Evolutionary conservation across 2,329 filamentous ascomycete genomes (phyloP).

Genomic region (Diplocarpon mali): DNA sequence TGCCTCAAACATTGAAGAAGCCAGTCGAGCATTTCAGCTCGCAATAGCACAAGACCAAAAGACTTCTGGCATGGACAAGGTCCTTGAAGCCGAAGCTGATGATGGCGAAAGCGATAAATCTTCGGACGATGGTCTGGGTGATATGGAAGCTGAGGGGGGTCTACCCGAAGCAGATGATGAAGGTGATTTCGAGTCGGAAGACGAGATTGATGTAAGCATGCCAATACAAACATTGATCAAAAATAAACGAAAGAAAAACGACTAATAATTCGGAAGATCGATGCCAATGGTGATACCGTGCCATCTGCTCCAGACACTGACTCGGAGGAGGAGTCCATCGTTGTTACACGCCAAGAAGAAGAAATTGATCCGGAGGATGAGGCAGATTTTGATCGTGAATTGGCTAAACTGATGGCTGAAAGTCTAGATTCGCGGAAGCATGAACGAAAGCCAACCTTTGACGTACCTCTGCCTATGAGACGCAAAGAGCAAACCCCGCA

Average conservation of each 20-base stretch:
- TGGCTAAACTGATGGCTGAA: conserved; percentile 97
- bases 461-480: conserved; percentile 92
- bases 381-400: conserved; percentile 94
- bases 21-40: conserved; percentile 70
- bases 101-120: conserved; percentile 59
- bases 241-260: background rate
- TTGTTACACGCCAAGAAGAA: conserved; percentile 85
- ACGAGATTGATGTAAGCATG: conserved; percentile 43
- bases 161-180: conserved; percentile 33
- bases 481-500: conserved; percentile 34
- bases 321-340: conserved; percentile 73
- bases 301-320: conserved; percentile 46
- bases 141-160: conserved; percentile 44
- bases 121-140: conserved; percentile 66
- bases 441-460: conserved; percentile 87
- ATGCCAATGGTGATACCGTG: conserved; percentile 39
- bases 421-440: conserved; percentile 93
- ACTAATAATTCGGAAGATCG: conserved; percentile 8
- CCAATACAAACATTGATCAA: background rate
- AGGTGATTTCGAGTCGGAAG: conserved; percentile 42
- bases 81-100: conserved; percentile 59
- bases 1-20: conserved; percentile 69
- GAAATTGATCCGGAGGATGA: conserved; percentile 87
- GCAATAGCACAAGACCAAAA: conserved; percentile 89
- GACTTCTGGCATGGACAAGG: conserved; percentile 58